These are phyloP conservation scores for Botrytis cinerea DNA, from an alignment of 2,329 filamentous ascomycete species.

Conservation along the genomic window DNA sequence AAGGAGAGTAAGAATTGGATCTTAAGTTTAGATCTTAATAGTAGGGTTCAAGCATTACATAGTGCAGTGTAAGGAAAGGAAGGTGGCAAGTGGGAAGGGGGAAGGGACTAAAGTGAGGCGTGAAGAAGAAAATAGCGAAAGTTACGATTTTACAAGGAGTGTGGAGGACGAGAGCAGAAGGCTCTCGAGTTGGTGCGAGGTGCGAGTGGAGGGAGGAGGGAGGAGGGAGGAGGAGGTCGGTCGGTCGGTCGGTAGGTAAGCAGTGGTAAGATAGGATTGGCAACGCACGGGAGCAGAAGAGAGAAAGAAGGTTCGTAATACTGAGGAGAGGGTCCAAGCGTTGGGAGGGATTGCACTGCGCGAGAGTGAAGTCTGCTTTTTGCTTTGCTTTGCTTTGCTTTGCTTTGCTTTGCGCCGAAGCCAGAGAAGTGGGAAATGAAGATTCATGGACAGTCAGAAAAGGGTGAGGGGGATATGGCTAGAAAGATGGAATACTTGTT, in stretches of 20 bases:
- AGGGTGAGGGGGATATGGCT: background rate
- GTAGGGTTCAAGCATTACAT: constrained; percentile 22
- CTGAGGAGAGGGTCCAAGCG: constrained; percentile 1
- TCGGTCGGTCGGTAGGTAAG: no score
- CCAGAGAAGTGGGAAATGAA: background rate
- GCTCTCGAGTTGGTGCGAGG: background rate
- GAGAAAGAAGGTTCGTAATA: background rate
- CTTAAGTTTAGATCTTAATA: constrained; percentile 13
- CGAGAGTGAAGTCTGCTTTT: background rate
- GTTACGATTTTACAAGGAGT: background rate
- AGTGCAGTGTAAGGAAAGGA: background rate
- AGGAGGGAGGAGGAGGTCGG: no score
- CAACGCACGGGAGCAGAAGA: background rate
- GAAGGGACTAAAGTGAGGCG: background rate
- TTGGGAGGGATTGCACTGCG: background rate
- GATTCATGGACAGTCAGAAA: background rate
- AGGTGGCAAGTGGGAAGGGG: no score
- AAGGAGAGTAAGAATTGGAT: constrained; percentile 23
- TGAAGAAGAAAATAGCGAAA: background rate
- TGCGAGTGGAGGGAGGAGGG: background rate
- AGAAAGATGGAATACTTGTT: no score
- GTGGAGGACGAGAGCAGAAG: background rate
- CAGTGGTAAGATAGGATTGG: no score
- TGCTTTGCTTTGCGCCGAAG: background rate
- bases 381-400: no score